phyloP scores from a whole-genome alignment of 768 basidiomycete genomes.

The Boletus sp. region DNA sequence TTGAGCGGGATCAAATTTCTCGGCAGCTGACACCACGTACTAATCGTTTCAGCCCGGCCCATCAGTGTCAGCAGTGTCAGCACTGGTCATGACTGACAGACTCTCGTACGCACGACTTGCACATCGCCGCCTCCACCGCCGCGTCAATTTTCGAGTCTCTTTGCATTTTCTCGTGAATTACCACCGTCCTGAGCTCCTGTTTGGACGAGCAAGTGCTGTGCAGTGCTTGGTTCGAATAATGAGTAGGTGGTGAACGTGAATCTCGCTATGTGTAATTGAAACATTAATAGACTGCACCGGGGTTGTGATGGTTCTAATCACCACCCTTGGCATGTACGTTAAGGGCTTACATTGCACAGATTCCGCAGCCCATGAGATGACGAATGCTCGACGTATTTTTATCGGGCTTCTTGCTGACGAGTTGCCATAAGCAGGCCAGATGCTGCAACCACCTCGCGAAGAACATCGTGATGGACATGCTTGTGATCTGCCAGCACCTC shows the following conservation, averaged over 20 bases:
- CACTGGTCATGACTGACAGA: too few species aligned
- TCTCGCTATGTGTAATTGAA: slow-evolving; percentile 17
- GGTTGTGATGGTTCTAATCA: neutral
- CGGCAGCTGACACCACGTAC: neutral
- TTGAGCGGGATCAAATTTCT: neutral
- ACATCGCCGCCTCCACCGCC: neutral
- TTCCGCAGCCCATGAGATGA: neutral
- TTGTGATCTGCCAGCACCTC: neutral
- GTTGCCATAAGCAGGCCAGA: neutral
- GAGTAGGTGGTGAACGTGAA: neutral
- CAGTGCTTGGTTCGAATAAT: neutral
- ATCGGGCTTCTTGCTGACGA: neutral
- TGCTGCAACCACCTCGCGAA: neutral
- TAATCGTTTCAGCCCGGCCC: too few species aligned
- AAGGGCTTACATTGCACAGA: neutral
- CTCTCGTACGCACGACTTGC: neutral
- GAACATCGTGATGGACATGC: neutral
- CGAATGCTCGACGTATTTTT: too few species aligned
- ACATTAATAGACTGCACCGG: neutral
- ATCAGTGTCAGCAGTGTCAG: too few species aligned
- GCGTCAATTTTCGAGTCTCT: neutral
- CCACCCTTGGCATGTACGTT: neutral
- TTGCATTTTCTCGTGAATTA: too few species aligned
- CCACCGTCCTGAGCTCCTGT: neutral
- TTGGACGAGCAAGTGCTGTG: slow-evolving; percentile 11